Evolutionary conservation across 192 early-diverging fungal genomes (phyloP).

Genomic region (Rhizoclosmatium sp.): DNA sequence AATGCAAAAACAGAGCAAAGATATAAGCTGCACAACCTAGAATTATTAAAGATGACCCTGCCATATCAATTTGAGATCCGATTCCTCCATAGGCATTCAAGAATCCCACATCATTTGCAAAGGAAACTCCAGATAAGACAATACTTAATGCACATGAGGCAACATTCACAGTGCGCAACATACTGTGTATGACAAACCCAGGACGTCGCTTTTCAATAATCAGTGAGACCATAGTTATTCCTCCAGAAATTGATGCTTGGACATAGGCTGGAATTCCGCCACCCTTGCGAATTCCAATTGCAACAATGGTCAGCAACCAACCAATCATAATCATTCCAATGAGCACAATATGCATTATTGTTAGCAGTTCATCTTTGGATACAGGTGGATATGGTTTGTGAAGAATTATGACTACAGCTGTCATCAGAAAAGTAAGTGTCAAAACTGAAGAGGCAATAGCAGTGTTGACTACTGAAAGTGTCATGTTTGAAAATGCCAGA

Average conservation of each 20-base stretch:
- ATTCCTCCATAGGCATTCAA: background rate
- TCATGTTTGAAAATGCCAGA: background rate
- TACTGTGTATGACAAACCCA: slow-evolving; percentile 18
- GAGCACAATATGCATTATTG: slow-evolving; percentile 22
- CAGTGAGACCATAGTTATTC: slow-evolving; percentile 10
- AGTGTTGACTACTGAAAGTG: background rate
- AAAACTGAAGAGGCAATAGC: slow-evolving; percentile 6
- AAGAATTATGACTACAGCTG: slow-evolving; percentile 1
- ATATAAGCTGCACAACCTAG: slow-evolving; percentile 1
- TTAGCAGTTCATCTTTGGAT: slow-evolving; percentile 24
- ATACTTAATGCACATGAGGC: background rate
- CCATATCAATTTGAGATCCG: slow-evolving; percentile 17
- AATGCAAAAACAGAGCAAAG: slow-evolving; percentile 18
- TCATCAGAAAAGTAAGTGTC: background rate
- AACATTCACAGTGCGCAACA: slow-evolving; percentile 9
- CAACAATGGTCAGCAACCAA: slow-evolving; percentile 9
- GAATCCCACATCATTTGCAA: background rate
- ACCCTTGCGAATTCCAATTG: slow-evolving; percentile 18
- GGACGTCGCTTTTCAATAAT: slow-evolving; percentile 8
- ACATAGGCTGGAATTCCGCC: slow-evolving; percentile 21
- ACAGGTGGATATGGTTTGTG: slow-evolving; percentile 37
- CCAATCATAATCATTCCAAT: slow-evolving; percentile 25
- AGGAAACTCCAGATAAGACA: slow-evolving; percentile 4
- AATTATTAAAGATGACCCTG: background rate
- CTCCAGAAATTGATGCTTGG: background rate